Evolutionary conservation across 83 land plant genomes (phyloP), one percentile per base, ranked within the genome.

Genomic region (Picea engelmannii): DNA sequence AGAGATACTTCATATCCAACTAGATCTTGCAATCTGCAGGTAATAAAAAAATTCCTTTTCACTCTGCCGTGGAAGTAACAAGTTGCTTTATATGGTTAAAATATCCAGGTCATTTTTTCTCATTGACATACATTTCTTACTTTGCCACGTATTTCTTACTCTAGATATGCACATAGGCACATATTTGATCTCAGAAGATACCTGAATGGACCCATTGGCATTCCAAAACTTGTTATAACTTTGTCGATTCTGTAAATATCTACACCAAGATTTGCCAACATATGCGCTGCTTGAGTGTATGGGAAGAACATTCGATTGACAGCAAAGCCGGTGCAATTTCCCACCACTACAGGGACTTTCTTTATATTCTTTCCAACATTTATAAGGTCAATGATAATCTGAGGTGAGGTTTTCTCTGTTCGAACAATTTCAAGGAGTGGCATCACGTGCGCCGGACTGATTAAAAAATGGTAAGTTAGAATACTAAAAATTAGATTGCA

Each of bases 361-460:
- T 91, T 95, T 81, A 95, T 93, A 65, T 60, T 83, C 66, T 92
- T 95, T 61, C 93, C 96, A 61, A 95, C 90, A 25, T 91, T 87
- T 91, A 95, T 91, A 38, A 95, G 91, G 85, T 95, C 98, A 79
- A 95, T 91, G 40, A 94, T 86, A 27, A 83, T 91, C 89, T 95
- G 98, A 21, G 96, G 83, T 35, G 98, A 92, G 4, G 98, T 95
- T 81, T 83, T 94, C 66, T 91, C 90, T 35, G 98, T 94, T 12
- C 96, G 90, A 59, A 95, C 89, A 82, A 95, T 92, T 80, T 95
- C 98, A 82, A 95, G 78, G 42, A 95, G 90, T 35, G 92, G 98
- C 98, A 95, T 95, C 63, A 95, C 84, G 81, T 95, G 98, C 23
- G 98, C 98, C 78, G 98, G 98, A 63, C 98, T 95, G 95, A 65